Evolutionary conservation across 331 rosid species (phyloP).

Genomic region (Cydonia oblonga): DNA sequence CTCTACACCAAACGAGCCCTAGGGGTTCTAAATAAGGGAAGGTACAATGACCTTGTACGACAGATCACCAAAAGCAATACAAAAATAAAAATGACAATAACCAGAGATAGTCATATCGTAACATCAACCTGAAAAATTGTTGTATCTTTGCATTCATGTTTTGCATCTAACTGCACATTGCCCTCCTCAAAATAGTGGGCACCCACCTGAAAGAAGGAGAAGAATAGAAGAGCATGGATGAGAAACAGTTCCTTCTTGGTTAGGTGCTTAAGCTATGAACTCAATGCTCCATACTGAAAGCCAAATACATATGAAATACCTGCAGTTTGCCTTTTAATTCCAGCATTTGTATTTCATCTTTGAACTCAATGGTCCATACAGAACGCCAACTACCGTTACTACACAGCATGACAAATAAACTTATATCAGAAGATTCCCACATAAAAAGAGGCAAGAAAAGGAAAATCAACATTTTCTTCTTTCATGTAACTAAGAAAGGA

Average conservation of each 20-base stretch:
- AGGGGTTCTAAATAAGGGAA: neutral
- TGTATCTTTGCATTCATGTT: conserved; percentile 88
- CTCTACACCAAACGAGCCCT: neutral
- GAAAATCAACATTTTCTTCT: neutral
- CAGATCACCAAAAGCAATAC: neutral
- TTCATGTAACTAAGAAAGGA: neutral
- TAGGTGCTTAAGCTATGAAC: neutral
- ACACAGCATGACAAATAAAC: conserved; percentile 15
- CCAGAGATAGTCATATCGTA: conserved; percentile 3
- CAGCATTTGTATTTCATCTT: conserved; percentile 56
- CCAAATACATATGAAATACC: conserved; percentile 33
- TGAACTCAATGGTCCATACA: conserved; percentile 81
- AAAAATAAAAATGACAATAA: conserved; percentile 2
- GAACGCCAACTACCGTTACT: conserved; percentile 99
- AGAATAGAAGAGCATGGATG: neutral
- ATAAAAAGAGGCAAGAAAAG: neutral
- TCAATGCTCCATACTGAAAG: neutral
- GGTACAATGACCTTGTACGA: neutral
- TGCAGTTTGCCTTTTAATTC: conserved; percentile 71
- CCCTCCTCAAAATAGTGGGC: conserved; percentile 99
- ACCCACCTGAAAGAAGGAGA: conserved; percentile 49
- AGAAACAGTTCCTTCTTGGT: neutral
- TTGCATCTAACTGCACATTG: conserved; percentile 91
- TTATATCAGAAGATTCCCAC: neutral
- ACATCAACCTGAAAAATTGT: conserved; percentile 67